phyloP scores from a whole-genome alignment of 202 grass and related monocot species.

The Setaria viridis region DNA sequence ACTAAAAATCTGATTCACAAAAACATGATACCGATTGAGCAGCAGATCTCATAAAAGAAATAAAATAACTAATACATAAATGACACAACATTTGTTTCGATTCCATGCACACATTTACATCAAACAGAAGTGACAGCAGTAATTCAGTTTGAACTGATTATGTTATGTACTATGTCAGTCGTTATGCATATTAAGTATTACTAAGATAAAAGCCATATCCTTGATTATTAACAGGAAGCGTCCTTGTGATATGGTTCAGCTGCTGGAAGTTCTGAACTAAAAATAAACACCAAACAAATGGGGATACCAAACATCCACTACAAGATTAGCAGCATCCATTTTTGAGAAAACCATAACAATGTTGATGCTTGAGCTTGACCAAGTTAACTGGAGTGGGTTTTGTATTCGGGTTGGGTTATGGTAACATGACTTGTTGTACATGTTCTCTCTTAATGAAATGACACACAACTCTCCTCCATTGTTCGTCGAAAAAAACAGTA shows the following conservation, averaged over 20 bases:
- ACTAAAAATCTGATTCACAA: conserved; percentile 64
- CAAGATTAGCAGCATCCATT: not conserved
- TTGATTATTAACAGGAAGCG: not conserved
- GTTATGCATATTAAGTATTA: not conserved
- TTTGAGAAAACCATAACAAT: not conserved
- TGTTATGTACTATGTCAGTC: not conserved
- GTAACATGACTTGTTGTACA: too few relatives aligned
- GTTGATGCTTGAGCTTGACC: not conserved
- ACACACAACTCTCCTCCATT: too few relatives aligned
- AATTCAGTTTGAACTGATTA: conserved; percentile 16
- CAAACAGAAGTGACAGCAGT: not conserved
- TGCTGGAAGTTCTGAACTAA: not conserved
- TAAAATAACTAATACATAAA: conserved; percentile 8
- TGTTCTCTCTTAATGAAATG: too few relatives aligned
- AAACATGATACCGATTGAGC: conserved; percentile 36
- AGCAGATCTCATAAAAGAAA: conserved; percentile 1
- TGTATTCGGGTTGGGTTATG: too few relatives aligned
- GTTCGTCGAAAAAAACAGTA: too few relatives aligned
- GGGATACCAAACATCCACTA: not conserved
- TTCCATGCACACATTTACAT: not conserved
- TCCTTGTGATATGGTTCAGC: not conserved
- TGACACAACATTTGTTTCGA: conserved; percentile 1
- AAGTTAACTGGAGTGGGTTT: not conserved
- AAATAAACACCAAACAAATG: not conserved
- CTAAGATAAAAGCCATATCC: not conserved